These are phyloP conservation scores for Scenedesmus sp. DNA, from an alignment of 163 green algal genomes.

Conservation along the genomic window DNA sequence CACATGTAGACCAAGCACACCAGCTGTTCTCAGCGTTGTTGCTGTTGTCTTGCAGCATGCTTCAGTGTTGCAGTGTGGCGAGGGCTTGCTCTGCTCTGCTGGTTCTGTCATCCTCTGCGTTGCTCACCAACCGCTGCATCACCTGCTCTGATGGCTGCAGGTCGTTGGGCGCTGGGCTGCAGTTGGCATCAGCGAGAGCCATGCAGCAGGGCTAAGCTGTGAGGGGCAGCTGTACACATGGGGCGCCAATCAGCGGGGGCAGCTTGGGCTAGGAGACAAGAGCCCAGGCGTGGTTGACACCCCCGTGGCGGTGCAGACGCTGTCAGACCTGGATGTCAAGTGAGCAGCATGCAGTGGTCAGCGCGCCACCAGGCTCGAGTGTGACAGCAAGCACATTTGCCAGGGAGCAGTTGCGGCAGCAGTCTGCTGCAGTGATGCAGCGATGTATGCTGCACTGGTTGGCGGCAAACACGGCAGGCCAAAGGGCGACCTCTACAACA, in stretches of 20 bases:
- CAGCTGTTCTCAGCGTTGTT: background rate
- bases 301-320: conserved; percentile 72
- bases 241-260: conserved; percentile 81
- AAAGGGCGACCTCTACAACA: too few species aligned
- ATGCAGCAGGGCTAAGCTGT: conserved; percentile 79
- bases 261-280: conserved; percentile 72
- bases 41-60: background rate
- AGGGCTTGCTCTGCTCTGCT: background rate
- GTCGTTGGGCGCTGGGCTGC: conserved; percentile 79
- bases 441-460: background rate
- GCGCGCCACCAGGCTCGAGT: background rate
- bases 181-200: conserved; percentile 79
- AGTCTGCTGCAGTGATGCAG: background rate
- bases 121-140: background rate
- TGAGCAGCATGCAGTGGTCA: conserved; percentile 16
- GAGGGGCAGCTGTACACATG: conserved; percentile 87
- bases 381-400: background rate
- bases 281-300: conserved; percentile 60
- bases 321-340: conserved; percentile 78
- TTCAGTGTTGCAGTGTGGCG: background rate
- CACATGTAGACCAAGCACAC: background rate
- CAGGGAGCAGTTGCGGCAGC: conserved; percentile 12
- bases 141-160: conserved; percentile 14
- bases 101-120: background rate
- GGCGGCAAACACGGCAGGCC: background rate